These are phyloP conservation scores for Circinella minor DNA, from an alignment of 371 early-diverging fungal species.

Conservation along the genomic window DNA sequence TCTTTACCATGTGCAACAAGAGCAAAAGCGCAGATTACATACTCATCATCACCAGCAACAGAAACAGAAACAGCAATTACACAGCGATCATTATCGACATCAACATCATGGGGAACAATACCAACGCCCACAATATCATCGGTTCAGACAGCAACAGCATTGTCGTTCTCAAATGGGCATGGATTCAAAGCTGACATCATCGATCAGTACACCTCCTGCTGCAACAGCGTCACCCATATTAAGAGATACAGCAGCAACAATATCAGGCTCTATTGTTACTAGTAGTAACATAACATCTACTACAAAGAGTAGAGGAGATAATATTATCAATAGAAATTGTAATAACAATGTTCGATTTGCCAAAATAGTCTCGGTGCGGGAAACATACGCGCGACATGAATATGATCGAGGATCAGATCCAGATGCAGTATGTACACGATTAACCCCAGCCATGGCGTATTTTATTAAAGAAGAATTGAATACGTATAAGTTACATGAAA, in stretches of 20 bases:
- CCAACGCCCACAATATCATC: background rate
- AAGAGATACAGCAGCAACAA: background rate
- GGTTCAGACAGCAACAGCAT: background rate
- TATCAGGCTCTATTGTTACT: background rate
- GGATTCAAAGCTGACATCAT: too few species aligned
- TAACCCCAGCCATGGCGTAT: conserved; percentile 64
- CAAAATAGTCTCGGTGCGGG: conserved; percentile 40
- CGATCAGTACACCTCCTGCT: too few species aligned
- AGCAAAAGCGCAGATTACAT: conserved; percentile 1
- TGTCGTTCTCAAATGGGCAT: too few species aligned
- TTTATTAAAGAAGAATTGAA: conserved; percentile 77
- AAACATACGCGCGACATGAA: conserved; percentile 67
- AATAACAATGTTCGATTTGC: conserved; percentile 29
- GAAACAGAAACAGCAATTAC: background rate
- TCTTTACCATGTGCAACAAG: background rate
- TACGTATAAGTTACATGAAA: conserved; percentile 72
- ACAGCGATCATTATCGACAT: background rate
- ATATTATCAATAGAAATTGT: too few species aligned
- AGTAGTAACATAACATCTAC: too few species aligned
- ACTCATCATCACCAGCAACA: conserved; percentile 7
- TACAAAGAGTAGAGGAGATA: background rate
- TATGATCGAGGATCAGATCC: conserved; percentile 75
- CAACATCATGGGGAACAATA: background rate
- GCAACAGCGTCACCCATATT: too few species aligned
- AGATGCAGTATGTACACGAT: conserved; percentile 53